Conservation (phyloP, 768 basidiomycete genomes). For the Pulveroboletus ravenelii region DNA sequence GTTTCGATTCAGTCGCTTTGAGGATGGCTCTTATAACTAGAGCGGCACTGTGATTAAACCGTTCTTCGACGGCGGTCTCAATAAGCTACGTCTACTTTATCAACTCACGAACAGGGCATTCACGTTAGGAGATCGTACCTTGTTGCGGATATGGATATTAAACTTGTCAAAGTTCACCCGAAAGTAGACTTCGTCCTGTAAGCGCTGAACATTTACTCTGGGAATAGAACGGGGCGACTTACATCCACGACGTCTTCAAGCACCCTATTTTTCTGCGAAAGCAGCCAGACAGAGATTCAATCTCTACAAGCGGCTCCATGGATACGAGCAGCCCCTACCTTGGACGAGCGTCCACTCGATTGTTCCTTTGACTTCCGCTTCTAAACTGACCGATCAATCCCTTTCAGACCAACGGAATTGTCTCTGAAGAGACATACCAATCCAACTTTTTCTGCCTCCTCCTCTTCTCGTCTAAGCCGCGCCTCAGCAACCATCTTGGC, state of each 20-base stretch:
- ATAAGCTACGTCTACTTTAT: conserved; percentile 54
- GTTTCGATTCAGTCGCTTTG: conserved; percentile 62
- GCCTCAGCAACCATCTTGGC: conserved; percentile 63
- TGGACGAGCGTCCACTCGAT: conserved; percentile 42
- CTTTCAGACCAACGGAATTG: not conserved
- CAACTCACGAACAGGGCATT: conserved; percentile 3
- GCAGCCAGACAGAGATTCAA: conserved; percentile 21
- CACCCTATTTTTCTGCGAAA: conserved; percentile 39
- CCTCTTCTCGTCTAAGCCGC: conserved; percentile 63
- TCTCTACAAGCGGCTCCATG: not conserved
- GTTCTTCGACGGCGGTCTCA: conserved; percentile 66
- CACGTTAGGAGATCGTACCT: conserved; percentile 43
- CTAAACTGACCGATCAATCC: conserved; percentile 37
- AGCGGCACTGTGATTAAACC: conserved; percentile 74
- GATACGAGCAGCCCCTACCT: conserved; percentile 36
- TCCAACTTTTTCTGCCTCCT: conserved; percentile 68
- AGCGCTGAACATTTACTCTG: not conserved
- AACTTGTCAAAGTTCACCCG: conserved; percentile 88
- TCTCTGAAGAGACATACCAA: conserved; percentile 45
- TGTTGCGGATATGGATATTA: conserved; percentile 81
- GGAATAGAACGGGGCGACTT: conserved; percentile 23
- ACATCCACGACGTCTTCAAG: conserved; percentile 64
- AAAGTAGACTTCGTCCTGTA: conserved; percentile 69
- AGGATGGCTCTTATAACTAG: conserved; percentile 67
- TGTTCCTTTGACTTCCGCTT: conserved; percentile 57